These are phyloP conservation scores for Clavispora vitiphila DNA, from an alignment of 805 yeast species.

Conservation along the genomic window DNA sequence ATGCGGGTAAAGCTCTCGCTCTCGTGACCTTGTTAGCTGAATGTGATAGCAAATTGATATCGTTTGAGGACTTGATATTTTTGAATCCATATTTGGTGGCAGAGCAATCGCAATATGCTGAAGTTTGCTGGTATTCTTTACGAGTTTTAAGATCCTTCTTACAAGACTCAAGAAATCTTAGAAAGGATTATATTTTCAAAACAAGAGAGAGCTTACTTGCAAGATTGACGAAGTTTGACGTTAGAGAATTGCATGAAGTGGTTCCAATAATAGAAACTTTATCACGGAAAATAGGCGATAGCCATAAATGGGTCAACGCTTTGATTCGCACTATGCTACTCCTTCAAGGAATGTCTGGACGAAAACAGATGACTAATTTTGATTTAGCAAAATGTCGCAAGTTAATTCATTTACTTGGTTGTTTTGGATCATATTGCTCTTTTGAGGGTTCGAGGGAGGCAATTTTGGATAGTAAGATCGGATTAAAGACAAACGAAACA, in stretches of 20 bases:
- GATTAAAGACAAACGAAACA: constrained; percentile 48
- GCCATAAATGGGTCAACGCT: constrained; percentile 52
- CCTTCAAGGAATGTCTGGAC: constrained; percentile 31
- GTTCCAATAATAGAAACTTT: constrained; percentile 64
- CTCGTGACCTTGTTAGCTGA: constrained; percentile 54
- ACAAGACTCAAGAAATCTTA: constrained; percentile 38
- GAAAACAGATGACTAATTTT: constrained; percentile 9
- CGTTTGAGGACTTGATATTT: constrained; percentile 61
- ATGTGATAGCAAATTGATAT: constrained; percentile 47
- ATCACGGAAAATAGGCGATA: constrained; percentile 42
- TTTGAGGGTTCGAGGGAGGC: constrained; percentile 42
- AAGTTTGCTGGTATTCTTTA: constrained; percentile 45
- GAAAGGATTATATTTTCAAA: constrained; percentile 45
- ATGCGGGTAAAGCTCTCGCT: constrained; percentile 27
- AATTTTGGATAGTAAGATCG: constrained; percentile 36
- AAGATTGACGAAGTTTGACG: constrained; percentile 55
- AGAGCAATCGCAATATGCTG: constrained; percentile 36
- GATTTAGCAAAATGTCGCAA: constrained; percentile 40
- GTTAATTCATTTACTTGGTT: constrained; percentile 59
- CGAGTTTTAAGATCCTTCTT: constrained; percentile 50
- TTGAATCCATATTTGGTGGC: constrained; percentile 62
- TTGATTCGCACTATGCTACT: constrained; percentile 55
- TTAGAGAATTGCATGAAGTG: constrained; percentile 64
- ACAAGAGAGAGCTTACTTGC: constrained; percentile 50
- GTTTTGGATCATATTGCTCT: constrained; percentile 66